phyloP scores from a whole-genome alignment of 2,329 filamentous ascomycete genomes.

The Scytalidium lignicola region DNA sequence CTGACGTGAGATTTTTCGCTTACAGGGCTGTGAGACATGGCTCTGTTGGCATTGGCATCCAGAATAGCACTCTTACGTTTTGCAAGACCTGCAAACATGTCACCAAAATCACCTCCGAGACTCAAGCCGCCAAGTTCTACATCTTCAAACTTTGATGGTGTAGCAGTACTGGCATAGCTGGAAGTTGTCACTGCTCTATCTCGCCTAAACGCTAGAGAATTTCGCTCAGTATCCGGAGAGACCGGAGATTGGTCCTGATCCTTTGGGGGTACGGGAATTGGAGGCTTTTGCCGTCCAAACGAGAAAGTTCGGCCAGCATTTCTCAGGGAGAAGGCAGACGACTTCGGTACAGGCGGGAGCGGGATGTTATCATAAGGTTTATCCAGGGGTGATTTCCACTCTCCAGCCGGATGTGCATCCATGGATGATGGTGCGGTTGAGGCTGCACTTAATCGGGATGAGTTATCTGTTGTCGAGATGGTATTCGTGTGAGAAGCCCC shows the following conservation, averaged over 20 bases:
- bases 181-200: slow-evolving; percentile 24
- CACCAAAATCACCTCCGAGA: slow-evolving; percentile 28
- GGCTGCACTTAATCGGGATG: slow-evolving; percentile 28
- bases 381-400: slow-evolving; percentile 25
- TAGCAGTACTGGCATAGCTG: slow-evolving; percentile 29
- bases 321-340: slow-evolving; percentile 26
- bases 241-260: neutral
- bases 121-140: slow-evolving; percentile 22
- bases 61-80: slow-evolving; percentile 23
- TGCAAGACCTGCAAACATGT: slow-evolving; percentile 28
- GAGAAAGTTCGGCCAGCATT: slow-evolving; percentile 27
- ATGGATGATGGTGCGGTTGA: slow-evolving; percentile 30
- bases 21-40: slow-evolving; percentile 23
- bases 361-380: slow-evolving; percentile 25
- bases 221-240: slow-evolving; percentile 17
- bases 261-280: slow-evolving; percentile 13
- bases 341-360: slow-evolving; percentile 24
- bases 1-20: slow-evolving; percentile 5
- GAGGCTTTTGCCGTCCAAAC: slow-evolving; percentile 25
- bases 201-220: slow-evolving; percentile 13
- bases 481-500: slow-evolving; percentile 30
- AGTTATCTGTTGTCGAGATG: slow-evolving; percentile 29
- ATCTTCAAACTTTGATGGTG: slow-evolving; percentile 24
- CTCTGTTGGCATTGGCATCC: slow-evolving; percentile 18
- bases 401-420: slow-evolving; percentile 18